Evolutionary conservation across 1,284 basidiomycete genomes (phyloP).

Genomic region (Apiotrichum gamsii): DNA sequence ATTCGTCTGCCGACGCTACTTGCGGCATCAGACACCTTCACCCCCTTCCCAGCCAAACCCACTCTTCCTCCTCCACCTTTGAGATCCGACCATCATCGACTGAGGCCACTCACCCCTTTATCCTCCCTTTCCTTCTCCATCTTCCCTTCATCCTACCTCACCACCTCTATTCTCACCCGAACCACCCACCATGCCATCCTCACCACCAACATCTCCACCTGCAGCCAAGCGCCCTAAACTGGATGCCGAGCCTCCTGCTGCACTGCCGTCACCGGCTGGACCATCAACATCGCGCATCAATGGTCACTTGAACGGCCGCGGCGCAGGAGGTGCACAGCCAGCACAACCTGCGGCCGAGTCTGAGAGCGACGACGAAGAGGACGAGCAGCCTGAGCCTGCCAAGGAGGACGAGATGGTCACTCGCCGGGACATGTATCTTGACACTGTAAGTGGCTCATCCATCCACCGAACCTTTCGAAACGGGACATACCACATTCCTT

Average conservation of each 20-base stretch:
- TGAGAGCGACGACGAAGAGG: slow-evolving; percentile 51
- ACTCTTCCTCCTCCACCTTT: no score
- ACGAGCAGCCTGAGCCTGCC: slow-evolving; percentile 45
- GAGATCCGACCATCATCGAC: no score
- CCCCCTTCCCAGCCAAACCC: no score
- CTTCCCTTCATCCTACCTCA: not conserved
- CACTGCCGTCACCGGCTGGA: slow-evolving; percentile 1
- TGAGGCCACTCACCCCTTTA: no score
- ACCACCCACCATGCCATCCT: slow-evolving; percentile 9
- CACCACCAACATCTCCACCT: slow-evolving; percentile 32
- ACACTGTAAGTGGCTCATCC: slow-evolving; percentile 76
- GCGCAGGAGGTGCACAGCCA: slow-evolving; percentile 9
- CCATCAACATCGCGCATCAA: not conserved
- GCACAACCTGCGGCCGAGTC: slow-evolving; percentile 10
- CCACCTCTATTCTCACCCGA: not conserved
- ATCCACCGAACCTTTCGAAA: no score
- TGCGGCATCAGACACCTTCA: no score
- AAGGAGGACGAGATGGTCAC: slow-evolving; percentile 51
- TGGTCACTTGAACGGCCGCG: slow-evolving; percentile 11
- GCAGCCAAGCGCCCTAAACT: slow-evolving; percentile 38
- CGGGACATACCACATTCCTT: no score
- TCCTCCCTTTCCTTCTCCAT: no score
- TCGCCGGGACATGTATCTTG: slow-evolving; percentile 85
- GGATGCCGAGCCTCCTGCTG: slow-evolving; percentile 15
- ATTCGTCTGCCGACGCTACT: no score